phyloP scores from a whole-genome alignment of 352 stramenopile genomes.

The Pelagophyceae sp. region DNA sequence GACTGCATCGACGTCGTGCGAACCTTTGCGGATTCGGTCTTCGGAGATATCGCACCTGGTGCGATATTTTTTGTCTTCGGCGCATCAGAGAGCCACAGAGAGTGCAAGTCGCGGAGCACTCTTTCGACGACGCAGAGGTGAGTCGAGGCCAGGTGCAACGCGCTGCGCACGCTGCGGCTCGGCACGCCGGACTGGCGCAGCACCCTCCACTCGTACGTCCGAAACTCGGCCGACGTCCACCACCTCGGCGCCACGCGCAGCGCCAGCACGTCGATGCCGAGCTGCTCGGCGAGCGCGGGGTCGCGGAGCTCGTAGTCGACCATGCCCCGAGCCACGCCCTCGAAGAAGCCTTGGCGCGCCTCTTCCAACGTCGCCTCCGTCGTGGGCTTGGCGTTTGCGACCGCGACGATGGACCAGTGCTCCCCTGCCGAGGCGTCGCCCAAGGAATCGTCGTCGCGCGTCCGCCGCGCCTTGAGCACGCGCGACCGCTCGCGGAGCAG shows the following conservation, averaged over 20 bases:
- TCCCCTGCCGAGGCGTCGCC: conserved; percentile 1
- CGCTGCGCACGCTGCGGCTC: conserved; percentile 24
- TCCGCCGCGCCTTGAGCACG: not conserved
- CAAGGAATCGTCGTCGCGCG: not conserved
- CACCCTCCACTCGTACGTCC: conserved; percentile 61
- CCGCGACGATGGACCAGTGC: not conserved
- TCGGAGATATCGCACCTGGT: not conserved
- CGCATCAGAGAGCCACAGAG: conserved; percentile 67
- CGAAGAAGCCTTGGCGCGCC: conserved; percentile 2
- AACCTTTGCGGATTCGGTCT: conserved; percentile 3
- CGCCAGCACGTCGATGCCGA: conserved; percentile 70
- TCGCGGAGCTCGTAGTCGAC: conserved; percentile 75
- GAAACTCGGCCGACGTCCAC: conserved; percentile 66
- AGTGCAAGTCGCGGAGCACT: conserved; percentile 68
- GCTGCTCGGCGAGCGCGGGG: conserved; percentile 47
- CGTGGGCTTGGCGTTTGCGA: not conserved
- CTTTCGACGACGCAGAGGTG: conserved; percentile 59
- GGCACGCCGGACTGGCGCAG: conserved; percentile 64
- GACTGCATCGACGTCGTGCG: too few relatives aligned
- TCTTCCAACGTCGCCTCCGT: conserved; percentile 21
- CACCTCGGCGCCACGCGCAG: conserved; percentile 64
- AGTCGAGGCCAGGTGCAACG: conserved; percentile 33
- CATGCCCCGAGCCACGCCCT: conserved; percentile 53
- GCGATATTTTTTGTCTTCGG: conserved; percentile 22
- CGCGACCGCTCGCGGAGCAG: not conserved